These are phyloP conservation scores for Trichoderma arundinaceum DNA, from an alignment of 2,329 filamentous ascomycete species.

Conservation along the genomic window DNA sequence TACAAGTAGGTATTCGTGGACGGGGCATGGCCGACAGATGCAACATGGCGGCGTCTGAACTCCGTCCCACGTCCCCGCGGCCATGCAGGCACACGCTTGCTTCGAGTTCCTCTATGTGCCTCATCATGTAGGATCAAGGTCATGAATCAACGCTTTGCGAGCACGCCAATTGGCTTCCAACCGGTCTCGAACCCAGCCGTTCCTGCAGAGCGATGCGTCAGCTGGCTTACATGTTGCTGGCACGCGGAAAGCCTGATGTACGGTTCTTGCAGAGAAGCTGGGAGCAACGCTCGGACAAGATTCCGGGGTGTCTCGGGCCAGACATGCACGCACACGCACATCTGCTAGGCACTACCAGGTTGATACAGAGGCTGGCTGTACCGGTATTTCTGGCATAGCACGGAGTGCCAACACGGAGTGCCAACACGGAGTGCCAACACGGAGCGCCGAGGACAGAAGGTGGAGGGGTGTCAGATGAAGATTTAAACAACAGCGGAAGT, in stretches of 20 bases:
- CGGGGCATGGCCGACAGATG: background rate
- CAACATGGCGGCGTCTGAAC: background rate
- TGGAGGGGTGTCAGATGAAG: background rate
- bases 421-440: background rate
- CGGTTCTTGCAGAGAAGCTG: background rate
- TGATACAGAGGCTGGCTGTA: background rate
- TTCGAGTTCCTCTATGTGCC: background rate
- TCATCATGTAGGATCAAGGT: background rate
- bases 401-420: background rate
- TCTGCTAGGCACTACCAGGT: background rate
- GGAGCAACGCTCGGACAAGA: background rate
- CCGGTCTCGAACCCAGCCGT: background rate
- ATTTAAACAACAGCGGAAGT: background rate
- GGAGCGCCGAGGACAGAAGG: background rate
- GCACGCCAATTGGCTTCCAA: slow-evolving; percentile 16
- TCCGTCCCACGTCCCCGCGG: background rate
- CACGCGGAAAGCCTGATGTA: too few species aligned
- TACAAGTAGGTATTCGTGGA: background rate
- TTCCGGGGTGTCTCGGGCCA: background rate
- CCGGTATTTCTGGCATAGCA: background rate
- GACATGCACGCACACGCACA: background rate
- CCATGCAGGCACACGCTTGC: slow-evolving; percentile 10
- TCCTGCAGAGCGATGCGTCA: background rate
- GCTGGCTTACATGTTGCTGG: background rate
- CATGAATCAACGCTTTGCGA: background rate